phyloP scores from a whole-genome alignment of 1,284 basidiomycete genomes.

The Naganishia cerealis region DNA sequence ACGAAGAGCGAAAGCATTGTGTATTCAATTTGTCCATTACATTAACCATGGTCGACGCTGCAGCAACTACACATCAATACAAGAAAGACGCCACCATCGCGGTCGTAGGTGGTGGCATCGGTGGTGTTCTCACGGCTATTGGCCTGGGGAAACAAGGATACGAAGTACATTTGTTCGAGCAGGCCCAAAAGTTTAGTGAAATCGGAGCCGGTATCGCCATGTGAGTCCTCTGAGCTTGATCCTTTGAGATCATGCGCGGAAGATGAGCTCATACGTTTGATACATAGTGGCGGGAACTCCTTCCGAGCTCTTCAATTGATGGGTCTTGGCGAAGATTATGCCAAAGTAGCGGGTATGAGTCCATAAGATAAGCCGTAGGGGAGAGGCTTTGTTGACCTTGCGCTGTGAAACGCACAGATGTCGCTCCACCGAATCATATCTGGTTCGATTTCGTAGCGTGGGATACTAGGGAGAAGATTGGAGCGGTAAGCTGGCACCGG shows the following conservation, averaged over 20 bases:
- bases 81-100: slow-evolving; percentile 31
- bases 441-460: slow-evolving; percentile 27
- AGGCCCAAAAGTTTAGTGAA: slow-evolving; percentile 52
- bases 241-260: not conserved
- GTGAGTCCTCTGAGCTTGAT: slow-evolving; percentile 14
- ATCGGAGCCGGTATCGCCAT: slow-evolving; percentile 42
- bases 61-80: too few relatives aligned
- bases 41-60: too few relatives aligned
- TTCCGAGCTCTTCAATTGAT: slow-evolving; percentile 35
- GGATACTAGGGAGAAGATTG: slow-evolving; percentile 26
- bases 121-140: slow-evolving; percentile 39
- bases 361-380: slow-evolving; percentile 1
- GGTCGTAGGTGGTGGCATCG: slow-evolving; percentile 42
- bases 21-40: too few relatives aligned
- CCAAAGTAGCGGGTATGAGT: slow-evolving; percentile 36
- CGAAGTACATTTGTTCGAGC: slow-evolving; percentile 59
- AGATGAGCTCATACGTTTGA: not conserved
- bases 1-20: too few relatives aligned
- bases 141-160: slow-evolving; percentile 54
- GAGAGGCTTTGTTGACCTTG: too few relatives aligned
- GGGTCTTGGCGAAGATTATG: slow-evolving; percentile 37
- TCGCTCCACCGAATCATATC: slow-evolving; percentile 13
- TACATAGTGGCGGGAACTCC: slow-evolving; percentile 26
- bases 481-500: not conserved
- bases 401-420: not conserved